These are phyloP conservation scores for Penicillium expansum DNA, from an alignment of 2,329 filamentous ascomycete species.

Conservation along the genomic window DNA sequence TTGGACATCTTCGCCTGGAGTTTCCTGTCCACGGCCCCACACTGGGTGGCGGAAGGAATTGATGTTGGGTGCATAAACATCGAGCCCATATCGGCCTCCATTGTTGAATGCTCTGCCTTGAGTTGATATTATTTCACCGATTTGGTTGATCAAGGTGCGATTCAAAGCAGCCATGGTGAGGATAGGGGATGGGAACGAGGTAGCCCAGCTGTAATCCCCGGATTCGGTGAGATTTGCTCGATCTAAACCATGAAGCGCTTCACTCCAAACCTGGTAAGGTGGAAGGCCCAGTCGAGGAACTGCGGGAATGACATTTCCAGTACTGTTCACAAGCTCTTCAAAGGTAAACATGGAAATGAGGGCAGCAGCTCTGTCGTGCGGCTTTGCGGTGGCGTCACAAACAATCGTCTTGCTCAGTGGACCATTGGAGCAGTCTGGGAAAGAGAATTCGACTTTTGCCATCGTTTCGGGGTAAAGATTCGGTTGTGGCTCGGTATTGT, in stretches of 20 bases:
- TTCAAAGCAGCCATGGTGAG: conserved; percentile 63
- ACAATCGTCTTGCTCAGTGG: conserved; percentile 52
- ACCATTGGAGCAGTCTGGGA: conserved; percentile 54
- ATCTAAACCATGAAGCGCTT: conserved; percentile 61
- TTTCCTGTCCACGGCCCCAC: conserved; percentile 62
- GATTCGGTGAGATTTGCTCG: conserved; percentile 55
- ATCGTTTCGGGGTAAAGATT: conserved; percentile 22
- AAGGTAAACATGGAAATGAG: conserved; percentile 53
- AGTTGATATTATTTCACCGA: conserved; percentile 54
- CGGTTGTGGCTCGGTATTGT: conserved; percentile 26
- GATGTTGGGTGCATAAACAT: conserved; percentile 59
- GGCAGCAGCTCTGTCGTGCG: conserved; percentile 45
- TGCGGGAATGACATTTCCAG: conserved; percentile 49
- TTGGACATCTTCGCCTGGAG: conserved; percentile 57
- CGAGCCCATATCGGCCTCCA: conserved; percentile 45
- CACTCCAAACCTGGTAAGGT: conserved; percentile 60
- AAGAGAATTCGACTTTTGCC: conserved; percentile 28
- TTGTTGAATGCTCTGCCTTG: conserved; percentile 67
- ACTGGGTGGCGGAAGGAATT: conserved; percentile 63
- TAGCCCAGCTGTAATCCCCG: conserved; percentile 58
- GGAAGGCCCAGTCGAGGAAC: conserved; percentile 57
- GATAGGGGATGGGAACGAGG: conserved; percentile 65
- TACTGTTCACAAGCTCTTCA: conserved; percentile 57
- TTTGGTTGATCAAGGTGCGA: conserved; percentile 57
- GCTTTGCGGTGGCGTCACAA: conserved; percentile 47